Base-by-base conservation (phyloP, 2,329 filamentous ascomycete genomes). In the Hymenoscyphus repandus region DNA sequence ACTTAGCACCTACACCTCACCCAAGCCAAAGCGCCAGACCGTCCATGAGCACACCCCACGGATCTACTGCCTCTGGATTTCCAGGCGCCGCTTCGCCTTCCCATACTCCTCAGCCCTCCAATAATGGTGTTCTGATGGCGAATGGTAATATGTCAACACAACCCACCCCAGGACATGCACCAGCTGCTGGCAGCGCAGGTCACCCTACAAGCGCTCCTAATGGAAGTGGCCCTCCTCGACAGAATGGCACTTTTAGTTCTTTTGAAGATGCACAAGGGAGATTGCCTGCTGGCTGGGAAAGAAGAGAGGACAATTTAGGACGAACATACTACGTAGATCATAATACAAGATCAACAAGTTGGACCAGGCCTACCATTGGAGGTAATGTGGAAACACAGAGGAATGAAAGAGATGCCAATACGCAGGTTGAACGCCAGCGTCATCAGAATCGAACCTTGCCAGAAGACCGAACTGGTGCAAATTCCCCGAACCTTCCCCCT, bases 281-380 rank as follows among this genome's bases (percentile, higher is more conserved):
- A 61, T 72, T 99, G 49, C 93, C 93, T 32, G 84, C 88, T 45
- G 93, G 93, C 32, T 99, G 93, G 92, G 93, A 99, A 72, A 84
- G 93, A 50, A 83, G 93, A 50, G 92, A 97, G 69, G 93, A 99
- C 68, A 93, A 96, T 61, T 71, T 97, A 39, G 92, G 93, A 47
- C 82, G 93, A 63, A 97, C 92, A 18, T 99, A 99, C 68, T 99
- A 97, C 67, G 93, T 99, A 47, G 93, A 99, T 65, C 93, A 97
- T 69, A 97, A 97, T 69, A 96, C 91, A 6, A 80, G 93, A 62
- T 92, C 93, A 49, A 99, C 93, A 1, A 97, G 92, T 61, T 99
- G 93, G 93, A 92, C 88, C 61, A 79, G 93, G 53, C 93, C 93
- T 6, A 87, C 89, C n/a, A 78, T 79, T 36, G 84, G 84, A 53